phyloP scores from a whole-genome alignment of 495 filamentous ascomycete species.

The Aeminium ludgeri region DNA sequence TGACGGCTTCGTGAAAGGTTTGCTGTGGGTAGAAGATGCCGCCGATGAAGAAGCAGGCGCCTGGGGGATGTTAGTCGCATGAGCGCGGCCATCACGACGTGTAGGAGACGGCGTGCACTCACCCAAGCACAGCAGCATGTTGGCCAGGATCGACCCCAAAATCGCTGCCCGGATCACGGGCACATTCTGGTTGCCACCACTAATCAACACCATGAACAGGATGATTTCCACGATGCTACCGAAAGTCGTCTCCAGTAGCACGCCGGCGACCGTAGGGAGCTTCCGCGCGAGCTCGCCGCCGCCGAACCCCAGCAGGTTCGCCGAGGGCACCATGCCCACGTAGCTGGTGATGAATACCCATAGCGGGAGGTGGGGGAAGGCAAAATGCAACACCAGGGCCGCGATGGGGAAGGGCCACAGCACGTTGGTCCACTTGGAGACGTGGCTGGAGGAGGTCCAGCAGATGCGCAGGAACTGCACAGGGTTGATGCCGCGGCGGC shows the following conservation, averaged over 20 bases:
- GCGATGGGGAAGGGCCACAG: constrained; percentile 63
- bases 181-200: constrained; percentile 30
- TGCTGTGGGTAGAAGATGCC: constrained; percentile 17
- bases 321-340: constrained; percentile 72
- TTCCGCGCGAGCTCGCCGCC: constrained; percentile 62
- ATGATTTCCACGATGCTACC: constrained; percentile 19
- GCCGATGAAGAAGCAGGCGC: constrained; percentile 18
- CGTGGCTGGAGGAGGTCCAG: constrained; percentile 35
- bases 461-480: constrained; percentile 42
- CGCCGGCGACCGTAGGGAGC: constrained; percentile 15
- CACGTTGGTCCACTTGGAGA: constrained; percentile 43
- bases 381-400: constrained; percentile 50
- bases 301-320: constrained; percentile 75
- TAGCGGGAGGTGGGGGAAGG: constrained; percentile 18
- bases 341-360: constrained; percentile 54
- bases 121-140: constrained; percentile 52
- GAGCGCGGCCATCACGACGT: constrained; percentile 40
- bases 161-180: constrained; percentile 65
- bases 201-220: constrained; percentile 17
- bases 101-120: constrained; percentile 14
- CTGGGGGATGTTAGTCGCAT: constrained; percentile 4
- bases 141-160: constrained; percentile 64
- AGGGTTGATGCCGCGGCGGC: constrained; percentile 44
- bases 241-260: constrained; percentile 18
- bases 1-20: constrained; percentile 18